Evolutionary conservation across 2,329 filamentous ascomycete genomes (phyloP).

Genomic region (Harringtonia lauricola): DNA sequence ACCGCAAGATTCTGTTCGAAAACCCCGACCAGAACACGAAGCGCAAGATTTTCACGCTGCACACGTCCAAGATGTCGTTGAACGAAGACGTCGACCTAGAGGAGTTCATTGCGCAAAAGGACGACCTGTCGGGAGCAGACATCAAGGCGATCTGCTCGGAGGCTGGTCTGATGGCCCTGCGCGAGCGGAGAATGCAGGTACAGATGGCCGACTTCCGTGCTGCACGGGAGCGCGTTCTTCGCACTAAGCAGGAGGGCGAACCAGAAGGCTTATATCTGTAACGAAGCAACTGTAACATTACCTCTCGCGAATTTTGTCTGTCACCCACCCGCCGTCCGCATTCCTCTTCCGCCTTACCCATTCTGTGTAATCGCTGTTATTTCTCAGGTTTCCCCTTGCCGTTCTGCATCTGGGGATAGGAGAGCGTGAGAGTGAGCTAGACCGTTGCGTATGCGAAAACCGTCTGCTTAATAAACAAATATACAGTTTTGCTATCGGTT

Average conservation of each 20-base stretch:
- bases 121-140: slow-evolving; percentile 91
- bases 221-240: slow-evolving; percentile 86
- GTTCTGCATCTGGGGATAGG: no score
- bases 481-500: no score
- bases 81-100: slow-evolving; percentile 96
- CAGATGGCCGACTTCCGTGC: slow-evolving; percentile 97
- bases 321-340: not conserved
- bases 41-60: slow-evolving; percentile 96
- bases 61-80: slow-evolving; percentile 97
- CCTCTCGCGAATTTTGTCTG: not conserved
- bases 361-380: no score
- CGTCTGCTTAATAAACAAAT: no score
- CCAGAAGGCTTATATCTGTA: slow-evolving; percentile 98
- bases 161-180: slow-evolving; percentile 83
- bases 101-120: slow-evolving; percentile 97
- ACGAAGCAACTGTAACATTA: not conserved
- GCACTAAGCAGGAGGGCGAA: slow-evolving; percentile 97
- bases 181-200: slow-evolving; percentile 93
- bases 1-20: slow-evolving; percentile 82
- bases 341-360: no score
- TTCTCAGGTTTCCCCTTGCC: no score
- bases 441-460: no score
- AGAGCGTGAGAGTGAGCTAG: no score
- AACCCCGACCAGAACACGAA: slow-evolving; percentile 72
- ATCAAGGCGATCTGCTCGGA: slow-evolving; percentile 99